phyloP scores from a whole-genome alignment of 2,329 filamentous ascomycete genomes.

The Aspergillus hiratsukae region DNA sequence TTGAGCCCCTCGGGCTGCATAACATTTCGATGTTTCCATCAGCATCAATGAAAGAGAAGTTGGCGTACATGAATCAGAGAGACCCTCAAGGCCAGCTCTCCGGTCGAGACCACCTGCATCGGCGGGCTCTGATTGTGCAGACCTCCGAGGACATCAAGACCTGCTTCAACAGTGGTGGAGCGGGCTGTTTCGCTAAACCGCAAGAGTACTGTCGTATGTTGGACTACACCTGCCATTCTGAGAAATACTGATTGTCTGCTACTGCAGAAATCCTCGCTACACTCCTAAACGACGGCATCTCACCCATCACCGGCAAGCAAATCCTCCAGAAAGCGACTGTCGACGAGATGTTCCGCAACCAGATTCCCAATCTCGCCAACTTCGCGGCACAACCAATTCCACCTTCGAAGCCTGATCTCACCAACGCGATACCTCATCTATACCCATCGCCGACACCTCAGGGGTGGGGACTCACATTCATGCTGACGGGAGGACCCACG shows the following conservation, averaged over 20 bases:
- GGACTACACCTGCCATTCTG: too few relatives aligned
- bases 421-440: slow-evolving; percentile 47
- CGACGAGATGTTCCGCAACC: slow-evolving; percentile 62
- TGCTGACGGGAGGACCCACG: slow-evolving; percentile 50
- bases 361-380: slow-evolving; percentile 53
- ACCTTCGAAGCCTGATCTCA: slow-evolving; percentile 47
- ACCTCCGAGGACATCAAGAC: slow-evolving; percentile 41
- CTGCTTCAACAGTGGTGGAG: slow-evolving; percentile 58
- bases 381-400: slow-evolving; percentile 46
- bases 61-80: slow-evolving; percentile 56
- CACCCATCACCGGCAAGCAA: slow-evolving; percentile 50
- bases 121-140: slow-evolving; percentile 43
- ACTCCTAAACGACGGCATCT: slow-evolving; percentile 61
- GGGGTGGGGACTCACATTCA: slow-evolving; percentile 61
- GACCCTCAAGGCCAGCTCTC: slow-evolving; percentile 41
- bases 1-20: slow-evolving; percentile 45
- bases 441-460: slow-evolving; percentile 51
- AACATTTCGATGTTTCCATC: slow-evolving; percentile 56
- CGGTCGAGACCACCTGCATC: slow-evolving; percentile 49
- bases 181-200: slow-evolving; percentile 56
- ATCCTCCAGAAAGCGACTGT: slow-evolving; percentile 57
- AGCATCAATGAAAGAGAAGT: slow-evolving; percentile 48
- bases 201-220: slow-evolving; percentile 56
- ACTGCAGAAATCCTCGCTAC: slow-evolving; percentile 54
- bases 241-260: neutral